Evolutionary conservation across 2,329 filamentous ascomycete genomes (phyloP), one percentile per base, ranked within the genome.

Genomic region (Biscogniauxia marginata): DNA sequence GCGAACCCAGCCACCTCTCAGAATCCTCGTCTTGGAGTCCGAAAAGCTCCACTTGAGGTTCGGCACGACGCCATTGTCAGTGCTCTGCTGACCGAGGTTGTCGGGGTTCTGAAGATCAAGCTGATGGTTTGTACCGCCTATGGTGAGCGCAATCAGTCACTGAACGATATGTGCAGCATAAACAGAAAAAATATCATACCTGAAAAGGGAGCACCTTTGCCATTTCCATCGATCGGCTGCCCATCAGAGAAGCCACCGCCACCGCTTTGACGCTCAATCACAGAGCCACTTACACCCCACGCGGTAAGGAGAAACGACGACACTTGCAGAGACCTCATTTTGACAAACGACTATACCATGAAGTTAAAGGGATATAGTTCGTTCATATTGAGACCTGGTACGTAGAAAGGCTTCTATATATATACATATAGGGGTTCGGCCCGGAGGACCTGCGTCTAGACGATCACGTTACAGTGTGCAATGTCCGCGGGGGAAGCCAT

Each of bases 21-120:
- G 76, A 34, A 88, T 76, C 21, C 78, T 78, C 1, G 84, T 86
- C 72, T 84, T 85, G 21, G 84, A 88, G 68, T 88, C 83, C 0
- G 84, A 87, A 71, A 89, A 89, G 52, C 83, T 82, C 86, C 86
- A 84, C 68, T 88, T 89, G 62, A 88, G 74, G 65, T 89, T 89
- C 0, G 83, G 82, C 0, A 89, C 85, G 9, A 80, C 73, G 16
- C 86, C 87, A 49, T 76, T 78, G 66, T 89, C 86, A 1, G 86
- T 88, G 16, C 77, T 74, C 63, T 87, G 81, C 48, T 77, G 77
- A 13, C 83, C 84, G 1, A 89, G 78, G 64, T 85, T 85, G 59
- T 84, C 81, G 0, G 85, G 86, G 63, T 88, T 88, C 59, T 84
- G 78, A 2, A 83, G 70, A 63, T 89, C 86, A 21, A 88, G 70